Evolutionary conservation across 257 asterid species (phyloP).

Genomic region (Leptodermis oblonga): DNA sequence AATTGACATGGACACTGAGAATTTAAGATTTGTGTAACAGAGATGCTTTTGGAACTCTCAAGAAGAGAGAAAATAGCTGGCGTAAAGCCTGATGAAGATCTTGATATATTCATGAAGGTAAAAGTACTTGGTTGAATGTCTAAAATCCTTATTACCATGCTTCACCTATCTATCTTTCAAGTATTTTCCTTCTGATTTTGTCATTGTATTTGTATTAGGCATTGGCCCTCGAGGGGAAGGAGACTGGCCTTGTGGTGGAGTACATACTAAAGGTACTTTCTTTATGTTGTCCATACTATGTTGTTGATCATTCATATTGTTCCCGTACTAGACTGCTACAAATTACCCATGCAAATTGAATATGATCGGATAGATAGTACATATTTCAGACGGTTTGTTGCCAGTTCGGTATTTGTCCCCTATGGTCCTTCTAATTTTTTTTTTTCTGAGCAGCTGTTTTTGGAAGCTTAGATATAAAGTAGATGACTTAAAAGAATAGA

Average conservation of each 20-base stretch:
- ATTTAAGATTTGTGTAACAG: conserved; percentile 36
- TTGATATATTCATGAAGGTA: conserved; percentile 92
- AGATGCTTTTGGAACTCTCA: conserved; percentile 89
- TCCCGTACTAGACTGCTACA: neutral
- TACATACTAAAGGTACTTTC: conserved; percentile 79
- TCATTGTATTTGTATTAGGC: conserved; percentile 40
- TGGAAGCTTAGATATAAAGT: neutral
- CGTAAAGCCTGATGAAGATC: conserved; percentile 91
- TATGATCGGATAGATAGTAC: too few relatives aligned
- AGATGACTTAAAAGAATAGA: neutral
- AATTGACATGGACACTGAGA: conserved; percentile 32
- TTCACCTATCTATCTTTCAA: neutral
- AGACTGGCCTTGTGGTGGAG: conserved; percentile 75
- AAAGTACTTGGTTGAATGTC: conserved; percentile 11
- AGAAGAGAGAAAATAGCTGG: conserved; percentile 88
- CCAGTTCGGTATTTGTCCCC: neutral
- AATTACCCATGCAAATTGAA: neutral
- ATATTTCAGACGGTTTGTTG: neutral
- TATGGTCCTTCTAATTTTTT: neutral
- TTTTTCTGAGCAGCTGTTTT: neutral
- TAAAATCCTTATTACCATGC: neutral
- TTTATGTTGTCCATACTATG: conserved; percentile 15
- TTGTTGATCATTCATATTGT: neutral
- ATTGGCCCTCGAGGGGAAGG: conserved; percentile 81
- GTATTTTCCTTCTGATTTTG: neutral